A percentile compares a stretch with the other conserved stretches of the same genome.
phyloP scores from a whole-genome alignment of 2,329 filamentous ascomycete genomes.

The Fusarium sp. region DNA sequence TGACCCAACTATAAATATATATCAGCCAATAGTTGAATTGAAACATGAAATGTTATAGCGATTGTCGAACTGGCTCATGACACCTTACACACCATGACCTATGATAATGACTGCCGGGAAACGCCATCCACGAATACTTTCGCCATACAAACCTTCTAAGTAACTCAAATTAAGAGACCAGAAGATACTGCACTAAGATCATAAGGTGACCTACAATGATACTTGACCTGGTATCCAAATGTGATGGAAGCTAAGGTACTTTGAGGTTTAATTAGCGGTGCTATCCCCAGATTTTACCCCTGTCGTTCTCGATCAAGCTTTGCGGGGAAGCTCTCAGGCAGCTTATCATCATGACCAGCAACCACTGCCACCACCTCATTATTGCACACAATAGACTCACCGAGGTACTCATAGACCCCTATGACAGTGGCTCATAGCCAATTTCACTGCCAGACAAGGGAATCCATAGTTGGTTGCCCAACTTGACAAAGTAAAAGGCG shows the following conservation, averaged over 20 bases:
- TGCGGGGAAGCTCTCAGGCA: constrained; percentile 11
- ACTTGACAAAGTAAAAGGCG: background rate
- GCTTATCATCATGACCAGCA: background rate
- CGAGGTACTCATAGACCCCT: background rate
- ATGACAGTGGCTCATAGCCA: background rate
- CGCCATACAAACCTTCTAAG: background rate
- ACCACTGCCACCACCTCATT: background rate
- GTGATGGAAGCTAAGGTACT: background rate
- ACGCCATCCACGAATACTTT: background rate
- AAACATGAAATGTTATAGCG: background rate
- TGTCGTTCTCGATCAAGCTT: constrained; percentile 14
- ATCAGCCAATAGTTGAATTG: background rate
- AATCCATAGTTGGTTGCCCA: background rate
- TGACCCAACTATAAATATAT: background rate
- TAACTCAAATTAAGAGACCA: background rate
- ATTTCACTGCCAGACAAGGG: background rate
- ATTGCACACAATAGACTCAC: background rate
- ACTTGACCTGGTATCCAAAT: background rate
- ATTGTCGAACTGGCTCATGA: background rate
- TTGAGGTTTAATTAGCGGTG: background rate
- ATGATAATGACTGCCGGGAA: background rate
- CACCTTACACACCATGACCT: background rate
- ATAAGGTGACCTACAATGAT: background rate
- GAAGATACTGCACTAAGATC: background rate
- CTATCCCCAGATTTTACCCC: constrained; percentile 15